Evolutionary conservation across 352 stramenopile genomes (phyloP).

Genomic region (Phytophthora chlamydospora): DNA sequence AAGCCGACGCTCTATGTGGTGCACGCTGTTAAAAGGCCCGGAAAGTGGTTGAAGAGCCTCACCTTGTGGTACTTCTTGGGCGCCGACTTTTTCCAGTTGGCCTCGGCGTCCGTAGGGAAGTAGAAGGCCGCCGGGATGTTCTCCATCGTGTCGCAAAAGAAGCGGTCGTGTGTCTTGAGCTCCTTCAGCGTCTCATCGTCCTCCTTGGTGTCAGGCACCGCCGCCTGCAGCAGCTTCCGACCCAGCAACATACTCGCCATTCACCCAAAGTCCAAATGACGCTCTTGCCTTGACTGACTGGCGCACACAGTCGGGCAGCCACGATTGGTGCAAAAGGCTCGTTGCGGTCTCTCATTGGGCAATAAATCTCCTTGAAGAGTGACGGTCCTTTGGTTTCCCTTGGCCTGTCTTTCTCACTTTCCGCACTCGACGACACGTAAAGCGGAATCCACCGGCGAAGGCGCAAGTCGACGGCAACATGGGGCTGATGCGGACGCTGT

Average conservation of each 20-base stretch:
- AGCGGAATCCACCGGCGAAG: conserved; percentile 11
- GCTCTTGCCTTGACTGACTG: conserved; percentile 34
- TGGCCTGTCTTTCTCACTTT: conserved; percentile 8
- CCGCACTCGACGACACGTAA: conserved; percentile 22
- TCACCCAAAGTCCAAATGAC: conserved; percentile 19
- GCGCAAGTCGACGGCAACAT: conserved; percentile 18
- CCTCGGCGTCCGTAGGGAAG: conserved; percentile 78
- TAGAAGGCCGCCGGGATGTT: conserved; percentile 78
- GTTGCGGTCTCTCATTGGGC: conserved; percentile 2
- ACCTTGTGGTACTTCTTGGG: conserved; percentile 85
- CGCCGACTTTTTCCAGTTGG: conserved; percentile 74
- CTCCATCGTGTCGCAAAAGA: conserved; percentile 82
- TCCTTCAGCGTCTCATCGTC: conserved; percentile 25
- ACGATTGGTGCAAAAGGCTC: conserved; percentile 27
- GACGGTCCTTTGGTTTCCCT: conserved; percentile 12
- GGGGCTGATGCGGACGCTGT: conserved; percentile 33
- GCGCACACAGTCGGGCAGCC: conserved; percentile 15
- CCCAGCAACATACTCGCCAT: conserved; percentile 56
- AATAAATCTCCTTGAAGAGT: conserved; percentile 8
- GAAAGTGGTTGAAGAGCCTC: conserved; percentile 7
- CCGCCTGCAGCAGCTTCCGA: conserved; percentile 52
- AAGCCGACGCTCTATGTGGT: not conserved
- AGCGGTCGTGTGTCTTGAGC: conserved; percentile 56
- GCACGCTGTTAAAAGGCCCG: not conserved
- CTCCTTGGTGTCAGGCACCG: conserved; percentile 12